Base-by-base conservation (phyloP, 495 filamentous ascomycete species). In the Penicillium samsonianum region DNA sequence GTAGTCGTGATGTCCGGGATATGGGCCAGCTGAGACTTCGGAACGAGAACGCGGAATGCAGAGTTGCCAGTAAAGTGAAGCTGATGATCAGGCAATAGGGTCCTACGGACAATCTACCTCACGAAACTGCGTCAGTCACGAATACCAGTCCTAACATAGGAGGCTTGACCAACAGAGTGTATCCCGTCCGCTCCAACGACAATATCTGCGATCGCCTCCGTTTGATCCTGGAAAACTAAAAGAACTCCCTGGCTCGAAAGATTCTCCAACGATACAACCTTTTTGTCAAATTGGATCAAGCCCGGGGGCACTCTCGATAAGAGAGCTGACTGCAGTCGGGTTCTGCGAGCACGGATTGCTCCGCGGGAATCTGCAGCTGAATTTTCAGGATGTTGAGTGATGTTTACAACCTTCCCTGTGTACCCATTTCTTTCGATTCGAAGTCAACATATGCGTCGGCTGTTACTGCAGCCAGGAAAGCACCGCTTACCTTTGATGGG, bases 131-230 rank as follows among this genome's bases (percentile, higher is more conserved):
- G 11, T 43, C 41, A 43, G 43, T 48, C 11, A 33, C 30, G 4
- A 11, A 33, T 37, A 31, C 16, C 16, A 47, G 14, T 23, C 11
- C 3, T 14, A 28, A 2, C 16, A 12, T 28, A 43, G 14, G 25
- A 31, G 2, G 10, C 10, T 48, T 37, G 31, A 62, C 74, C 25
- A 50, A 82, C 78, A 3, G 80, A 82, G 57, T 77, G 70, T 50
- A 82, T 79, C 12, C 80, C 80, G 63, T 82, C 80, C 19, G 73
- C 80, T 6, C 78, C 79, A n/a, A 81, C 68, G 7, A 81, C 74
- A 7, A 83, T 58, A 68, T 83, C 79, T 6, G 74, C 77, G 19
- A 58, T 55, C 4, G 57, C 66, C 12, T 65, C 62, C 14, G 62
- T 64, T 7, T 68, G 66, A 57, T 82, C 78, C 28, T 75, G 35